Base-by-base conservation (phyloP, 2,329 filamentous ascomycete genomes). In the Helicocarpus griseus region DNA sequence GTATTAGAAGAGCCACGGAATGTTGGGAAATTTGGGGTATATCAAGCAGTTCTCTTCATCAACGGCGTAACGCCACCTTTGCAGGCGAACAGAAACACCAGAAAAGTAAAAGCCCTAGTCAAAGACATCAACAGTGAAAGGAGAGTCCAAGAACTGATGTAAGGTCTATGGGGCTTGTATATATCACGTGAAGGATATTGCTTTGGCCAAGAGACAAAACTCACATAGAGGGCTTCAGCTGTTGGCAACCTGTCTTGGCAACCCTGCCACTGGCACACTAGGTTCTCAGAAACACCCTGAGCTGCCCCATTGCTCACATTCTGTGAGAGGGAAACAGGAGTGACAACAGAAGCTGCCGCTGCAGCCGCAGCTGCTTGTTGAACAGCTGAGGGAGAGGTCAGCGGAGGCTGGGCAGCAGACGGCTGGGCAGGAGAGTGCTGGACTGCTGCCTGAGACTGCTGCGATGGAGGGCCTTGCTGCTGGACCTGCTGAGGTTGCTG, bases 201-300 rank as follows among this genome's bases (percentile, higher is more conserved):
- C 48, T 21, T 17, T 43, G 36, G 2, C 48, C 41, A 48, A 44
- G 24, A 44, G 44, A 47, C 14, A 41, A 50, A 45, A 59, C 68
- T 71, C 75, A 83, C 81, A 66, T 84, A 84, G 62, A 84, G 79
- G 48, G 76, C 67, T 62, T 83, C 80, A 7, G 81, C 72, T 35
- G 75, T 77, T 33, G 78, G 68, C 58, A 73, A 76, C 57, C 79
- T 76, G 60, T 84, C 81, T 58, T 77, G 75, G 62, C 81, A 84
- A 57, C 75, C 77, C 58, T 77, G 73, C 81, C 81, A 84, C 69
- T 82, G 78, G 58, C 81, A 84, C 38, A 67, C 63, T 51, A 75
- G 63, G 48, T 71, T 68, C 49, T 73, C 71, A 29, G 63, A 59
- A 24, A 56, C 48, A 53, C 58, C 48, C 53, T 56, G 50, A 48